phyloP scores from a whole-genome alignment of 768 basidiomycete species.

The Trametes gibbosa region DNA sequence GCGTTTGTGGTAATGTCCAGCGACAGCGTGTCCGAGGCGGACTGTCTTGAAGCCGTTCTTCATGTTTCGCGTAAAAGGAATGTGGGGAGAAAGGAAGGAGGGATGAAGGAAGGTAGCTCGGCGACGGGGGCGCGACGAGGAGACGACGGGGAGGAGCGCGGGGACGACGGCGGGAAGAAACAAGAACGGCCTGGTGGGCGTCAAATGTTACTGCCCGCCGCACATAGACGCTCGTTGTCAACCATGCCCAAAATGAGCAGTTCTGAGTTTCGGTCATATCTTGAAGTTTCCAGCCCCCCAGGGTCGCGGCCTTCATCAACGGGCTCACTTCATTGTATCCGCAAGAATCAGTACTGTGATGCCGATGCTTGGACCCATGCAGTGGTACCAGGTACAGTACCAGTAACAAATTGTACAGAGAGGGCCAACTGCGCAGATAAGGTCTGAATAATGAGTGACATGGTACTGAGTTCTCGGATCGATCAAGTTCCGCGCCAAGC shows the following conservation, averaged over 20 bases:
- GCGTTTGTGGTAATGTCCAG: conserved; percentile 14
- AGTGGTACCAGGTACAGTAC: too few relatives aligned
- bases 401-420: too few relatives aligned
- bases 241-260: not conserved
- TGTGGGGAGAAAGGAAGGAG: conserved; percentile 8
- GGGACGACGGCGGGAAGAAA: conserved; percentile 5
- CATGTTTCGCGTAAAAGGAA: conserved; percentile 16
- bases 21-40: conserved; percentile 15
- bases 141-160: not conserved
- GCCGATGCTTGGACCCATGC: too few relatives aligned
- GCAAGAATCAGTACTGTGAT: too few relatives aligned
- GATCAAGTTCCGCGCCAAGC: too few relatives aligned
- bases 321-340: too few relatives aligned
- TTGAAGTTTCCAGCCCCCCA: too few relatives aligned
- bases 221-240: not conserved
- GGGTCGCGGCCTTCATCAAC: too few relatives aligned
- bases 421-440: too few relatives aligned
- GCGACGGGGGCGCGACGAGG: conserved; percentile 10
- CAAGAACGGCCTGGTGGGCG: not conserved
- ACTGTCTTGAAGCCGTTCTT: conserved; percentile 19
- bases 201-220: not conserved
- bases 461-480: too few relatives aligned
- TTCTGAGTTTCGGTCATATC: not conserved
- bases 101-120: conserved; percentile 4
- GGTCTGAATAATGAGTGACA: too few relatives aligned